Evolutionary conservation across 2,329 filamentous ascomycete genomes (phyloP).

Genomic region (Trichoderma arundinaceum): DNA sequence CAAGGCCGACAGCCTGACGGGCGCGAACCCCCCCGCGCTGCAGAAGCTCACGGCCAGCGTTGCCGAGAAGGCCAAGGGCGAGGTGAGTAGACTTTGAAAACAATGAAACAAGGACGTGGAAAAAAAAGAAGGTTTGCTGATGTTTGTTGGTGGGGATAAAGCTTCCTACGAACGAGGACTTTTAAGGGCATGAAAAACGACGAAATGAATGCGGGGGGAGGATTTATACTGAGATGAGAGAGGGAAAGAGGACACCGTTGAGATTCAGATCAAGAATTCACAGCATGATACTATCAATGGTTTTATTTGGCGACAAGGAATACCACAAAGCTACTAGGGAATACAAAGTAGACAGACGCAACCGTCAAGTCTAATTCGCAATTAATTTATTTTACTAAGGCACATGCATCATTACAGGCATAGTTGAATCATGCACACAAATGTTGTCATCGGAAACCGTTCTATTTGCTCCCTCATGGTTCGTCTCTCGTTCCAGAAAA

Average conservation of each 20-base stretch:
- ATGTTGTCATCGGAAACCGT: background rate
- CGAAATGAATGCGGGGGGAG: background rate
- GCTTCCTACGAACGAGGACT: slow-evolving; percentile 38
- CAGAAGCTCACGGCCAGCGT: slow-evolving; percentile 39
- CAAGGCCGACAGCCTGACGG: slow-evolving; percentile 52
- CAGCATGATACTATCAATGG: background rate
- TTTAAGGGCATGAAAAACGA: slow-evolving; percentile 29
- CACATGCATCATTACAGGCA: background rate
- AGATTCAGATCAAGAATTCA: background rate
- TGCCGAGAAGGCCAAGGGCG: slow-evolving; percentile 37
- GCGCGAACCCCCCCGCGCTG: slow-evolving; percentile 46
- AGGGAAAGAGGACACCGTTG: too few relatives aligned
- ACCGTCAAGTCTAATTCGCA: background rate
- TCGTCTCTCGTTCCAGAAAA: background rate
- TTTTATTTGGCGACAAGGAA: background rate
- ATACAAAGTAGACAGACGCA: background rate
- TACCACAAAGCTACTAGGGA: background rate
- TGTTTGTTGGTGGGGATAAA: slow-evolving; percentile 3
- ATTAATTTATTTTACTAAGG: background rate
- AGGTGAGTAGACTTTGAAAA: slow-evolving; percentile 24
- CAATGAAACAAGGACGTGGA: background rate
- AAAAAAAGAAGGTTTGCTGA: background rate
- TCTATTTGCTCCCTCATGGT: slow-evolving; percentile 10
- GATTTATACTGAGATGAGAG: background rate
- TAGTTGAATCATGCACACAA: background rate